phyloP scores from a whole-genome alignment of 306 rosid species.

The Vigna reflexopilosa region DNA sequence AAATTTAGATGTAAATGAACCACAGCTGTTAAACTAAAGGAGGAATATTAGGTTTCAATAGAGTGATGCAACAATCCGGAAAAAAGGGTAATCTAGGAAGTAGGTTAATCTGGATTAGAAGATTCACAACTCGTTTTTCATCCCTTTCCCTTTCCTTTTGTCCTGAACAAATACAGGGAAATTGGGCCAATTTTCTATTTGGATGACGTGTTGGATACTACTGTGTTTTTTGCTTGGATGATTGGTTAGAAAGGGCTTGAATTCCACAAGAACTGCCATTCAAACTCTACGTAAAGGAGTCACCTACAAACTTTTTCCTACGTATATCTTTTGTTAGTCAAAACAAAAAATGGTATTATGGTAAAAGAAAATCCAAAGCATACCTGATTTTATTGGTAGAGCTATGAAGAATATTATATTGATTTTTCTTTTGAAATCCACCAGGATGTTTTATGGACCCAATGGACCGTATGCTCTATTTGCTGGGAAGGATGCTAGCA shows the following conservation, averaged over 20 bases:
- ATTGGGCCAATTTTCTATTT: too few species aligned
- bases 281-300: background rate
- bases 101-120: background rate
- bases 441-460: conserved; percentile 96
- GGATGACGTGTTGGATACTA: too few species aligned
- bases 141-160: background rate
- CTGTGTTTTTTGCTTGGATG: background rate
- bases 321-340: background rate
- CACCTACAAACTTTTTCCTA: background rate
- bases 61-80: background rate
- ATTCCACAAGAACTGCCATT: background rate
- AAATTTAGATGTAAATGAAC: too few species aligned
- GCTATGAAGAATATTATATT: background rate
- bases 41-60: background rate
- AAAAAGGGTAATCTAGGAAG: background rate
- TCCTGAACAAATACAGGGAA: too few species aligned
- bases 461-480: conserved; percentile 96
- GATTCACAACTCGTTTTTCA: background rate
- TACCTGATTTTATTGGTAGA: background rate
- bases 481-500: conserved; percentile 97
- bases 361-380: background rate
- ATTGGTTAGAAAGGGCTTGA: background rate
- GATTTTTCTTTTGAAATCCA: conserved; percentile 11
- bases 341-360: background rate
- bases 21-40: too few species aligned